Base-by-base conservation (phyloP, 2,329 filamentous ascomycete species). In the Thermoascus crustaceus region DNA sequence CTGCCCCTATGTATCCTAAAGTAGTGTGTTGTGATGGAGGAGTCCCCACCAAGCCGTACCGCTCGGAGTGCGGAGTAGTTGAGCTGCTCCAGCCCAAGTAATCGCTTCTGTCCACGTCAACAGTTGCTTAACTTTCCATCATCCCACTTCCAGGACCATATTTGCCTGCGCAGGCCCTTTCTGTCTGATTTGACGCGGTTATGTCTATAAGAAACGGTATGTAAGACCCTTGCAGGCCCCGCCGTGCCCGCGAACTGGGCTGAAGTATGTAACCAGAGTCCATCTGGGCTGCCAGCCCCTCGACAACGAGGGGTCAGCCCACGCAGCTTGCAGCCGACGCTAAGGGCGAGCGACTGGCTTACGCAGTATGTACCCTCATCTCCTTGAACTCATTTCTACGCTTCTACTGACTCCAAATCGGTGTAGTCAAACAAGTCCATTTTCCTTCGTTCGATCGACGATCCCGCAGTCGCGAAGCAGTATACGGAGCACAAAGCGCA, bases 391-490 rank as follows among this genome's bases (percentile, higher is more conserved):
- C 8, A 14, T 30, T 21, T 32, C 13, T 29, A 32, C n/a, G 14
- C 10, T 2, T 21, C 29, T 39, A 35, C 37, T 44, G 16, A 41
- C 32, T 8, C 6, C n/a, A n/a, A 41, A 13, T 16, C 18, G 16
- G 21, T 32, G 8, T 49, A 93, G 86, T 89, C 87, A 35, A 88
- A 86, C 55, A 96, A 96, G 71, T 96, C 89, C 43, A 81, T 98
- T 64, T 96, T 95, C 66, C 73, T 98, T 31, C 86, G 91, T 50
- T 88, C 81, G 44, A 94, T 98, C 67, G 89, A 98, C 67, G 70
- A 91, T 58, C 89, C 89, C 34, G 74, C 85, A 46, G 64, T 82
- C 44, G 80, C 80, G 61, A 87, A 83, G 56, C 88, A 98, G 63
- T 98, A 96, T 66, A 93, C 82, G 9, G 81, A 83, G 50, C 91